phyloP scores from a whole-genome alignment of 2,329 filamentous ascomycete species.

The Diaporthe sp. region DNA sequence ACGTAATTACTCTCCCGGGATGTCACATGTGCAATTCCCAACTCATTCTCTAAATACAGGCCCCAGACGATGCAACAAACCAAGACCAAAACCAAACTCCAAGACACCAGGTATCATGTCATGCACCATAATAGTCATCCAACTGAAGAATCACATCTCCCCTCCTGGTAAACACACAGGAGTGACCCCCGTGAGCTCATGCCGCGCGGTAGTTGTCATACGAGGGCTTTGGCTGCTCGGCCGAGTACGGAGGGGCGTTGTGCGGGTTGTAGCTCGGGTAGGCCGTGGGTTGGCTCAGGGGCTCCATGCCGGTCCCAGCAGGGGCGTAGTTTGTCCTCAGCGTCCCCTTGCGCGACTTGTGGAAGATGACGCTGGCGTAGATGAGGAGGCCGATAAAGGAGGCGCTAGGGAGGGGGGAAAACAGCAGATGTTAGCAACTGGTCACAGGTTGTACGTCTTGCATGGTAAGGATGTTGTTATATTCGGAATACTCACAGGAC shows the following conservation, averaged over 20 bases:
- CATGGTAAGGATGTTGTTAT: rapidly evolving
- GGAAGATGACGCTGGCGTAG: constrained; percentile 51
- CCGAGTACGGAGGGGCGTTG: background rate
- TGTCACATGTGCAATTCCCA: too few relatives aligned
- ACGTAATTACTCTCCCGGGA: background rate
- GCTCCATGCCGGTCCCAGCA: constrained; percentile 28
- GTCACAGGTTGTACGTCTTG: background rate
- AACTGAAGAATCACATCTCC: too few relatives aligned
- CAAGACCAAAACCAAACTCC: background rate
- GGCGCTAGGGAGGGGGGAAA: constrained; percentile 43
- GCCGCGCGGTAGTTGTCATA: constrained; percentile 12
- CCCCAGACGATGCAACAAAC: background rate
- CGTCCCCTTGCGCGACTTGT: constrained; percentile 46
- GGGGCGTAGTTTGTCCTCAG: constrained; percentile 43
- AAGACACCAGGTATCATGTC: constrained; percentile 11
- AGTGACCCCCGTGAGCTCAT: background rate
- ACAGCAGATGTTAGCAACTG: constrained; percentile 28
- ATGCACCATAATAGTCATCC: background rate
- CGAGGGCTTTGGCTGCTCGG: background rate
- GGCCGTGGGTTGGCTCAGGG: background rate
- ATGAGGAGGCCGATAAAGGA: constrained; percentile 52
- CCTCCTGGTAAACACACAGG: background rate
- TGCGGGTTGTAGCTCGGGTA: background rate
- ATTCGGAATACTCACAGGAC: constrained; percentile 50
- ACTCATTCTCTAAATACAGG: background rate